A percentile compares a stretch with the other conserved stretches of the same genome.
Evolutionary conservation across 2,329 filamentous ascomycete species (phyloP).

Genomic region (Fusarium pseudocircinatum): DNA sequence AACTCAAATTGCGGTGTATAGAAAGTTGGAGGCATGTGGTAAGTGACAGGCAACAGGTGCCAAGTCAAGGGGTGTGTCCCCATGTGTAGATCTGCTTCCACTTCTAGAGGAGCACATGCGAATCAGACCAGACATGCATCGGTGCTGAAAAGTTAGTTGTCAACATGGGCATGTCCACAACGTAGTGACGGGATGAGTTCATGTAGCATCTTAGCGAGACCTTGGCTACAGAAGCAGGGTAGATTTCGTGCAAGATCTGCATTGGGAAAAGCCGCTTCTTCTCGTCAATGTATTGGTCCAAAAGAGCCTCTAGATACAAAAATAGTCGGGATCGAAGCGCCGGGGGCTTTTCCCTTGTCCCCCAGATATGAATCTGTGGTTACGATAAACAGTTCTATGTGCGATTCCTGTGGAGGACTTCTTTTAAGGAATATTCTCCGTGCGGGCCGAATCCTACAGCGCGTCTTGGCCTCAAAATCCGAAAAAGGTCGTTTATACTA

Average conservation of each 20-base stretch:
- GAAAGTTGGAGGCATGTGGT: background rate
- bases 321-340: constrained; percentile 35
- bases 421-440: constrained; percentile 22
- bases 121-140: constrained; percentile 33
- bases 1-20: constrained; percentile 25
- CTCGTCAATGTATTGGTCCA: constrained; percentile 15
- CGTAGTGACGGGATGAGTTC: constrained; percentile 16
- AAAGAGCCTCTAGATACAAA: constrained; percentile 15
- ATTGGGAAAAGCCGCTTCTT: constrained; percentile 25
- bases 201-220: constrained; percentile 16
- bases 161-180: constrained; percentile 17
- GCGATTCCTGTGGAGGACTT: constrained; percentile 8
- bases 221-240: constrained; percentile 15
- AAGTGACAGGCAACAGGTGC: constrained; percentile 3
- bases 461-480: constrained; percentile 1
- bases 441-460: constrained; percentile 22
- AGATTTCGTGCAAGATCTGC: constrained; percentile 6
- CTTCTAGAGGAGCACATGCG: constrained; percentile 9
- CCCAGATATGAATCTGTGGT: constrained; percentile 9
- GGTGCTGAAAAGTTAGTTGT: constrained; percentile 23
- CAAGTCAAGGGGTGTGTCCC: constrained; percentile 9
- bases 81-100: constrained; percentile 32
- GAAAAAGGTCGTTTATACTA: background rate
- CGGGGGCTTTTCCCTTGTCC: constrained; percentile 5
- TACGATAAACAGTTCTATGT: constrained; percentile 19